Evolutionary conservation across 1,284 basidiomycete species (phyloP), one percentile per base, ranked within the genome.

Genomic region (Agaricales sp.): DNA sequence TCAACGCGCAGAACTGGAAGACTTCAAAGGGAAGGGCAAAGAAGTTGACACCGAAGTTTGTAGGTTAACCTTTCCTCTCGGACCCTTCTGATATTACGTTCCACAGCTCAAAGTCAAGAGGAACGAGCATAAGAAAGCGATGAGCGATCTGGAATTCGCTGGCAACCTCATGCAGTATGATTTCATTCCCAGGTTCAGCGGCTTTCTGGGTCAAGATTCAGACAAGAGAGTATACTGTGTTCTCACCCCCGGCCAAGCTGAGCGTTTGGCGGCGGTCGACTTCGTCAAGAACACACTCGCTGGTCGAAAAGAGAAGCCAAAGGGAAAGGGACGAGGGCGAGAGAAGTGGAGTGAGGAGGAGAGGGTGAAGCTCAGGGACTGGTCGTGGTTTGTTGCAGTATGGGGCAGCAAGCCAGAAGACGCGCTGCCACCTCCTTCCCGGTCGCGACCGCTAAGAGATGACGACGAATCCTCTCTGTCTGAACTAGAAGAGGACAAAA

Each of bases 341-440:
- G 52, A 48, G 68, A 61, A 55, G 58, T 54, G n/a, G n/a, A 69
- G 68, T 2, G 60, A 65, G 41, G 71, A 74, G 12, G 75, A 78
- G 19, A 65, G 76, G 25, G 59, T 60, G 24, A 60, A 65, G 37
- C 65, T 80, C 61, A 69, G 61, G 52, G 70, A 75, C 30, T 88
- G 84, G 84, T 70, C 77, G 1, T 86, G 80, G 80, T 81, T 85
- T 59, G 56, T 88, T n/a, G 78, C 73, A 0, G 79, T 87, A 0
- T 84, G 76, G 73, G 85, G 85, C 0, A 72, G 62, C 58, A 71
- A 67, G 52, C 78, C 80, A 6, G 59, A 60, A 14, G 54, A 54
- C 49, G 38, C 44, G 52, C 55, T 51, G 16, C 55, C 56, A 19
- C 52, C 54, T 26, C 55, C 55, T 20, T n/a, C n/a, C n/a, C n/a